Percentiles rank a stretch among this genome's conserved stretches.
Conservation (phyloP, 805 yeast species). For the Kodamaea hsintzibuensis region DNA sequence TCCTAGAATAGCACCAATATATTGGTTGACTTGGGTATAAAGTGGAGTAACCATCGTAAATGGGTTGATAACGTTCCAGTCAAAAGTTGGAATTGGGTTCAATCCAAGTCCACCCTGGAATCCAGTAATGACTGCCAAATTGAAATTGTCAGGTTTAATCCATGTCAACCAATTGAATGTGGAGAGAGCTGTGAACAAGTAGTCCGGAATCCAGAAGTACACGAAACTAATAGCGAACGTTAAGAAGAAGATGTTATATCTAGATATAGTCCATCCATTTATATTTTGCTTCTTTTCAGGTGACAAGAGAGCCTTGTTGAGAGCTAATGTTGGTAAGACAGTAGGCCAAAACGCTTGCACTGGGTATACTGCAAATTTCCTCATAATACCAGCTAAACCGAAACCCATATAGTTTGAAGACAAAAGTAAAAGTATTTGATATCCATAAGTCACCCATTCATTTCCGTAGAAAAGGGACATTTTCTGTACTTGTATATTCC, state of each 20-base stretch:
- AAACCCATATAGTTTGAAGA: conserved; percentile 31
- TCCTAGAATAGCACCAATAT: conserved; percentile 24
- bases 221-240: conserved; percentile 20
- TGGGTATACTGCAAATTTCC: conserved; percentile 48
- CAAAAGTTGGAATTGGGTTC: conserved; percentile 32
- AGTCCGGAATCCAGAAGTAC: conserved; percentile 32
- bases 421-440: conserved; percentile 23
- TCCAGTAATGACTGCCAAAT: conserved; percentile 28
- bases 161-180: conserved; percentile 33
- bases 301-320: conserved; percentile 26
- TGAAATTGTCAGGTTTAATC: conserved; percentile 27
- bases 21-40: conserved; percentile 23
- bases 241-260: conserved; percentile 22
- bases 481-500: conserved; percentile 12
- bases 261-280: conserved; percentile 33
- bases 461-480: conserved; percentile 22
- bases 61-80: conserved; percentile 24
- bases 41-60: conserved; percentile 23
- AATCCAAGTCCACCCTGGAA: conserved; percentile 26
- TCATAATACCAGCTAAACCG: conserved; percentile 31
- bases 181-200: conserved; percentile 26
- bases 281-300: conserved; percentile 28
- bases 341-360: conserved; percentile 55
- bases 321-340: conserved; percentile 27
- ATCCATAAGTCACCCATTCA: conserved; percentile 32